A percentile compares a stretch with the other conserved stretches of the same genome.
Evolutionary conservation across 768 basidiomycete genomes (phyloP).

Genomic region (Pleurotus tuber-regium): DNA sequence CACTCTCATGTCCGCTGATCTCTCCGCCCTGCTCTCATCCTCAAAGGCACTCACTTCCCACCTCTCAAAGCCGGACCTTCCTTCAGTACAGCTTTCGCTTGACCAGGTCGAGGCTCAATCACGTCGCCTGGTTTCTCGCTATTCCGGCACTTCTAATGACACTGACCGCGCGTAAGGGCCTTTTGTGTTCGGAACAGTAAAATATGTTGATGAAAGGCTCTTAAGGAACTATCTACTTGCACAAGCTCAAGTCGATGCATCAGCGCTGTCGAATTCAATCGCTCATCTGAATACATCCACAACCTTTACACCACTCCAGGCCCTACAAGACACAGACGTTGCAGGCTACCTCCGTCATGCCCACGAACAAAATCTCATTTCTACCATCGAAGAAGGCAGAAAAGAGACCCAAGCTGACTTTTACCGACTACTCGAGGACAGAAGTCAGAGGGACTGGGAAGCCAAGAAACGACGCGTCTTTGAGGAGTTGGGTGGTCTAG

Average conservation of each 20-base stretch:
- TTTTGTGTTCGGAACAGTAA: too few relatives aligned
- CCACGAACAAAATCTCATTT: conserved; percentile 92
- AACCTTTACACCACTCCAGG: conserved; percentile 87
- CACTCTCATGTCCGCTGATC: conserved; percentile 50
- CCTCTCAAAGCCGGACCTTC: conserved; percentile 76
- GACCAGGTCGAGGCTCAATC: conserved; percentile 96
- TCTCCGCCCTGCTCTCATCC: conserved; percentile 68
- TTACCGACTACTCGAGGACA: conserved; percentile 74
- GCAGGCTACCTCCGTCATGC: conserved; percentile 93
- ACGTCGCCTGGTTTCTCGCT: conserved; percentile 74
- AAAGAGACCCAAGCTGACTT: conserved; percentile 84
- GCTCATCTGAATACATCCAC: conserved; percentile 77
- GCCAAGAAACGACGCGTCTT: conserved; percentile 86
- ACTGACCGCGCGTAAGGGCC: conserved; percentile 74
- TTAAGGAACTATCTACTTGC: conserved; percentile 87
- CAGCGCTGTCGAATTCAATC: conserved; percentile 81
- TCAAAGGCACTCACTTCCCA: conserved; percentile 77
- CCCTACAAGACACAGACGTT: conserved; percentile 92
- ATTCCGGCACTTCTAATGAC: conserved; percentile 61
- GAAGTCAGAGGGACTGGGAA: conserved; percentile 83
- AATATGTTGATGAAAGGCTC: conserved; percentile 7
- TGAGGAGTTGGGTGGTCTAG: conserved; percentile 80
- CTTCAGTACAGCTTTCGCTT: conserved; percentile 83
- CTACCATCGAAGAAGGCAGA: conserved; percentile 88
- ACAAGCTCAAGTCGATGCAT: conserved; percentile 89